Conservation (phyloP, 768 basidiomycete species). For the Suillus discolor region DNA sequence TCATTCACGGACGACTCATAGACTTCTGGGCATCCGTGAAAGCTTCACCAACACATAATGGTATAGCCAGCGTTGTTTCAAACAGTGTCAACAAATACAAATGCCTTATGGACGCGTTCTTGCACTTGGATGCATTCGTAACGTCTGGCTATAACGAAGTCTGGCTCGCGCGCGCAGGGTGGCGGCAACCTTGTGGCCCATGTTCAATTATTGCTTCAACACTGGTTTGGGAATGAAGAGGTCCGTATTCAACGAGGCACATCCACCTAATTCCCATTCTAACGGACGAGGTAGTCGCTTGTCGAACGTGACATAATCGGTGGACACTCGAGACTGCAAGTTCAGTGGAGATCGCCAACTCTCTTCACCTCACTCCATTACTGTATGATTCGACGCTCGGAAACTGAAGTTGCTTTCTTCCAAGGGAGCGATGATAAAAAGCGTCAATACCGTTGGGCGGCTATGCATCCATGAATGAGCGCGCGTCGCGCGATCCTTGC, state of each 20-base stretch:
- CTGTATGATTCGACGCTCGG: too few species aligned
- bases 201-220: neutral
- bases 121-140: neutral
- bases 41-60: neutral
- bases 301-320: neutral
- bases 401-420: too few species aligned
- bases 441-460: neutral
- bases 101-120: neutral
- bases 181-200: slow-evolving; percentile 39
- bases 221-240: slow-evolving; percentile 23
- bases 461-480: neutral
- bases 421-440: neutral
- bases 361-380: too few species aligned
- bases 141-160: neutral
- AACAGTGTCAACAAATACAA: too few species aligned
- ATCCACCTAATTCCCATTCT: neutral
- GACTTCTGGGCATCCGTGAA: too few species aligned
- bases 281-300: neutral
- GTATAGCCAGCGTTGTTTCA: slow-evolving; percentile 27
- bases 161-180: slow-evolving; percentile 41
- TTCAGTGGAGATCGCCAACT: neutral
- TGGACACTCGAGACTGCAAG: neutral
- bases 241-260: slow-evolving; percentile 29
- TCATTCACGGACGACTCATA: neutral
- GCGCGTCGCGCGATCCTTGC: too few species aligned